Evolutionary conservation across 2,329 filamentous ascomycete species (phyloP).

Genomic region (Trichoderma aggressivum): DNA sequence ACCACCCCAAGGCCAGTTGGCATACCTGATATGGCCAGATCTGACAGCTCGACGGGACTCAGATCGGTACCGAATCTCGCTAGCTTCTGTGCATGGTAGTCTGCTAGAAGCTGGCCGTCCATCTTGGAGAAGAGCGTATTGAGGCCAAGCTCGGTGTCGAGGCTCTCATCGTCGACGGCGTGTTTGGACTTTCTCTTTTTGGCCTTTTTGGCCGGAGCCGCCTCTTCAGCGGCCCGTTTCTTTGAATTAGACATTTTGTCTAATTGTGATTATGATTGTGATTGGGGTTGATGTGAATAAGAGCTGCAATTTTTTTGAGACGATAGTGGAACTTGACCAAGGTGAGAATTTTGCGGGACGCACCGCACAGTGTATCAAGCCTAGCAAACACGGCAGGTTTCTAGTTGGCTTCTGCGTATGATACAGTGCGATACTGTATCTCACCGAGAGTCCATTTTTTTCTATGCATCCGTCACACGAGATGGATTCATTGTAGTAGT

Average conservation of each 20-base stretch:
- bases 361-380: not conserved
- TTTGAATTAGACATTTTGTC: conserved; percentile 41
- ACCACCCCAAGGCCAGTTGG: not conserved
- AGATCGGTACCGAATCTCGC: conserved; percentile 75
- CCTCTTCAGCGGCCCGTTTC: conserved; percentile 56
- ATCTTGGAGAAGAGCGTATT: conserved; percentile 79
- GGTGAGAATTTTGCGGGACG: conserved; percentile 15
- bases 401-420: fast-evolving
- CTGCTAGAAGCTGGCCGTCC: conserved; percentile 78
- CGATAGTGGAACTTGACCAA: conserved; percentile 3
- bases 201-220: conserved; percentile 42
- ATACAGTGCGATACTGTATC: not conserved
- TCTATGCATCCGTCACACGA: not conserved
- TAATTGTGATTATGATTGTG: not conserved
- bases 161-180: conserved; percentile 52
- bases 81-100: conserved; percentile 78
- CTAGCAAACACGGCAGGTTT: not conserved
- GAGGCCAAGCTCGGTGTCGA: conserved; percentile 68
- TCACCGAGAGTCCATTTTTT: not conserved
- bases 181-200: conserved; percentile 54
- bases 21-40: conserved; percentile 73
- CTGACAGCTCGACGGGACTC: conserved; percentile 78
- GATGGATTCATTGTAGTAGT: not conserved
- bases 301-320: not conserved
- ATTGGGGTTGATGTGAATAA: not conserved